phyloP scores from a whole-genome alignment of 1,139 yeast species.

The Suhomyces bokatorum region DNA sequence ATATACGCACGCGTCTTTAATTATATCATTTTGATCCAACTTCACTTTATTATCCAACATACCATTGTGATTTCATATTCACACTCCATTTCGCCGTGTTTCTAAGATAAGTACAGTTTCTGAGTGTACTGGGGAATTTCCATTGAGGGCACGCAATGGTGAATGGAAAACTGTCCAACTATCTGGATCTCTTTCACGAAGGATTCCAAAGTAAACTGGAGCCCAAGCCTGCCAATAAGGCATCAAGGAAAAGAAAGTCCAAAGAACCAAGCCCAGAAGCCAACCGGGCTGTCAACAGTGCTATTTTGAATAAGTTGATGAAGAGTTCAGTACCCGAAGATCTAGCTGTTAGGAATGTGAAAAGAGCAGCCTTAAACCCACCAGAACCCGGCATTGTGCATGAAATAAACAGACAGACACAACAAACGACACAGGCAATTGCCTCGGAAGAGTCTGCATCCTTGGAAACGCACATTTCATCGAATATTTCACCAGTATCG shows the following conservation, averaged over 20 bases:
- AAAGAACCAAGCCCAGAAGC: neutral
- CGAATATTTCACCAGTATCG: no score
- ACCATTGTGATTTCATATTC: no score
- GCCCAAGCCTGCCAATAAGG: neutral
- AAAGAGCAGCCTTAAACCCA: no score
- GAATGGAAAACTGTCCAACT: neutral
- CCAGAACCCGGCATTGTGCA: no score
- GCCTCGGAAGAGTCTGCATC: no score
- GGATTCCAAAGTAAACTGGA: slow-evolving; percentile 9
- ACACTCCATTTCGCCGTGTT: no score
- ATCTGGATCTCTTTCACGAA: slow-evolving; percentile 11
- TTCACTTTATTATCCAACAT: no score
- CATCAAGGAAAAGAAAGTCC: slow-evolving; percentile 1
- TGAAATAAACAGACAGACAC: no score
- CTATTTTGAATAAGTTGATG: slow-evolving; percentile 3
- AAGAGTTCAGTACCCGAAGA: neutral
- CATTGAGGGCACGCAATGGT: neutral
- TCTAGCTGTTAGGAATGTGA: no score
- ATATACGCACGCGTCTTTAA: neutral
- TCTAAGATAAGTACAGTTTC: no score
- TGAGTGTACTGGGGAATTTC: neutral
- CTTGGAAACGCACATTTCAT: no score
- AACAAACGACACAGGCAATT: no score
- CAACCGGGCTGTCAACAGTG: slow-evolving; percentile 7
- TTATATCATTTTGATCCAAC: neutral